A percentile compares a stretch with the other conserved stretches of the same genome.
phyloP scores from a whole-genome alignment of 1,139 yeast genomes.

The Lodderomyces parapsilosis region DNA sequence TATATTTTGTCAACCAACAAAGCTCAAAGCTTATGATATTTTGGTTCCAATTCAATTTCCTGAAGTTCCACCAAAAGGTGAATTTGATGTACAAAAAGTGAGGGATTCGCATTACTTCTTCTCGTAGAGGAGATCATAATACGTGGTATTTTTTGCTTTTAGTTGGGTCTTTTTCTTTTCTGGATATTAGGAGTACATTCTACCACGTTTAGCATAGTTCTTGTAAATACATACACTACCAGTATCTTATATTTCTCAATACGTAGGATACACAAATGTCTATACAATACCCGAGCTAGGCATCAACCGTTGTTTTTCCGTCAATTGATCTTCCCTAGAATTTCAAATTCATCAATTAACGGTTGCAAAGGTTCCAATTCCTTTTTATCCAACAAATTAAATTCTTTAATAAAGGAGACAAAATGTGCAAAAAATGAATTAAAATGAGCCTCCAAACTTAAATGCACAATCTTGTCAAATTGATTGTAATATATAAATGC shows the following conservation, averaged over 20 bases:
- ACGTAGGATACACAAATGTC: too few relatives aligned
- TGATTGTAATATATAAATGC: constrained; percentile 95
- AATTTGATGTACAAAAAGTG: constrained; percentile 74
- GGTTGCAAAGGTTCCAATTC: constrained; percentile 80
- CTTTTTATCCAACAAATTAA: constrained; percentile 70
- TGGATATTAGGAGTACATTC: too few relatives aligned
- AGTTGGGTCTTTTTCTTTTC: background rate
- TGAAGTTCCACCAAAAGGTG: constrained; percentile 76
- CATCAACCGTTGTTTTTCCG: background rate
- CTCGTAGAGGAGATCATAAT: too few relatives aligned
- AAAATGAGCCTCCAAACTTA: constrained; percentile 96
- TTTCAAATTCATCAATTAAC: constrained; percentile 75
- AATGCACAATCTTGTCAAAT: constrained; percentile 85
- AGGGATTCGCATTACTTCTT: constrained; percentile 81
- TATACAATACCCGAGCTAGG: background rate
- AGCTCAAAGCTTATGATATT: constrained; percentile 22
- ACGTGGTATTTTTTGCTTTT: too few relatives aligned
- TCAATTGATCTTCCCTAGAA: constrained; percentile 71
- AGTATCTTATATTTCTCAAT: too few relatives aligned
- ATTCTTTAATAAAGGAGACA: constrained; percentile 81
- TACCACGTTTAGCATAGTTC: too few relatives aligned
- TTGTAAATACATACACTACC: background rate
- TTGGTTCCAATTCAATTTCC: constrained; percentile 71
- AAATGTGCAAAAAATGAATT: constrained; percentile 97
- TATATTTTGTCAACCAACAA: constrained; percentile 15